Evolutionary conservation across 371 early-diverging fungal species (phyloP), one percentile per base, ranked within the genome.

Genomic region (Gilbertella persicaria): DNA sequence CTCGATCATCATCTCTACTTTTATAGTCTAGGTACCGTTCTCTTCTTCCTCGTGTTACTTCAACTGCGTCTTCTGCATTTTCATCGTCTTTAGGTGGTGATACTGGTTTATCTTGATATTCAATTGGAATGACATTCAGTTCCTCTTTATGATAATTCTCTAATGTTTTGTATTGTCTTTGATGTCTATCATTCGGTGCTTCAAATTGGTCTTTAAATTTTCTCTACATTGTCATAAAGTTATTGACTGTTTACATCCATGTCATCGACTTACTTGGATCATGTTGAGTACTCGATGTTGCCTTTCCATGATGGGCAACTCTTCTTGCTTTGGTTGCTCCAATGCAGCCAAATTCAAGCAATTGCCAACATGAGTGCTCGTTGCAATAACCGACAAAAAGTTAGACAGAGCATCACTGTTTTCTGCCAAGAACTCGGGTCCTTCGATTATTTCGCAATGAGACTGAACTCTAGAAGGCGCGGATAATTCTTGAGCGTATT

Each of bases 381-480:
- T 19, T 12, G 13, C 33, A 33, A 45, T 29, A 9, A 7, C n/a
- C 2, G 30, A 45, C 20, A 52, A 33, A 10, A 52, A 16, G 12
- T 48, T 24, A 4, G 37, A 25, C 6, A 56, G 44, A 2, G n/a
- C 13, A 16, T 50, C 29, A 9, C 26, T 43, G 9, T 42, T 14
- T 8, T 26, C 20, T 0, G 4, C n/a, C 13, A 60, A 28, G 16
- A 54, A 60, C 9, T 45, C 50, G 1, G 30, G 20, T 8, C 55
- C 55, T 17, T 21, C 45, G 5, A 60, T 45, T 19, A 54, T 17
- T 23, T 60, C 55, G 33, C 50, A 50, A 3, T 5, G 30, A 7
- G n/a, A n/a, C n/a, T n/a, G n/a, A n/a, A n/a, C n/a, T n/a, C n/a
- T n/a, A n/a, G 37, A 13, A 5, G 50, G 33, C 8, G 37, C 26